These are phyloP conservation scores for Persicaria tinctoria DNA, from an alignment of 148 eudicot genomes.

Conservation along the genomic window DNA sequence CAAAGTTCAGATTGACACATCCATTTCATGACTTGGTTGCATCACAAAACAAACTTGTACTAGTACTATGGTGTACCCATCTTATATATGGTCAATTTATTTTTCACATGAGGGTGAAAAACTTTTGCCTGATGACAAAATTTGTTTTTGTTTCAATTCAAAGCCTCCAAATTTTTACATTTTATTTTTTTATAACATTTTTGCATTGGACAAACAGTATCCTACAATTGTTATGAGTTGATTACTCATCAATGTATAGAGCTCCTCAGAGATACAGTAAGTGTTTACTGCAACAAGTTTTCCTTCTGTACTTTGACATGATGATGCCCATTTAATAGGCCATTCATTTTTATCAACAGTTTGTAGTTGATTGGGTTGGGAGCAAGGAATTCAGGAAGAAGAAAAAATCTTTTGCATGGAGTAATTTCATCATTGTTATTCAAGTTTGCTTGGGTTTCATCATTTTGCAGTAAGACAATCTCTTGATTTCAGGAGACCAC, in stretches of 20 bases:
- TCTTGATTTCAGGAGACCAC: constrained; percentile 11
- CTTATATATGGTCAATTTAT: constrained; percentile 1
- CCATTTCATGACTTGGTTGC: constrained; percentile 5
- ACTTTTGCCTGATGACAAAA: background rate
- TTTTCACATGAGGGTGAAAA: constrained; percentile 5
- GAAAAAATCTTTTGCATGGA: constrained; percentile 6
- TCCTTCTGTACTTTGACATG: background rate
- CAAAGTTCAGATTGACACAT: constrained; percentile 4
- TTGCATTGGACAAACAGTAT: background rate
- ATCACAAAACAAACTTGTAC: constrained; percentile 5
- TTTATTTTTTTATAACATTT: no score
- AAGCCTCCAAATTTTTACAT: background rate
- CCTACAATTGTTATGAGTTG: constrained; percentile 6
- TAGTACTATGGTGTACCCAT: background rate
- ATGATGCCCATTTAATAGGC: constrained; percentile 5
- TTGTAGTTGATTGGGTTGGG: background rate
- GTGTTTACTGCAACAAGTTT: background rate
- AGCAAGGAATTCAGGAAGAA: background rate
- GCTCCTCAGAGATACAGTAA: background rate
- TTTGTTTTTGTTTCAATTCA: background rate
- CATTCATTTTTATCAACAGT: background rate
- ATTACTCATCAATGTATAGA: background rate
- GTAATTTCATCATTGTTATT: constrained; percentile 2
- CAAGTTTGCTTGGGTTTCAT: constrained; percentile 11
- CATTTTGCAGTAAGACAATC: constrained; percentile 4